Base-by-base conservation (phyloP, 2,329 filamentous ascomycete species). In the Microsporum canis region DNA sequence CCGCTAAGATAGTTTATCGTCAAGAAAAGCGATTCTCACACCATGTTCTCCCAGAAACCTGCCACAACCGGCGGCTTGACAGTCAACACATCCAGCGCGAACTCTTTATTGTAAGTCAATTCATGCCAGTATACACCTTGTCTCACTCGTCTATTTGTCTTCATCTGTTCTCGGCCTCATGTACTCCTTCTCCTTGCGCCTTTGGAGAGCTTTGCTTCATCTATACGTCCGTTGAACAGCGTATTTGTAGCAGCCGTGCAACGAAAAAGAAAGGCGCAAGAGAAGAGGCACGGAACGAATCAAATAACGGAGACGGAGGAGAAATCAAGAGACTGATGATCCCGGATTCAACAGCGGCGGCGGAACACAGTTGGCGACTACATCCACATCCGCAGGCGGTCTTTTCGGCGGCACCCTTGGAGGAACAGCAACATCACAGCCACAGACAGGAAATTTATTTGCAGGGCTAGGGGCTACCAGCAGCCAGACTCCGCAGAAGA, bases 351-450 rank as follows among this genome's bases (percentile, higher is more conserved):
- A 34, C 27, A 34, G 49, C 17, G 49, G 36, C 57, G 60, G 62
- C 27, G 60, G 62, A 62, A 33, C 49, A 58, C 58, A 60, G 23
- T 51, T 57, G 8, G 58, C 62, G 31, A 58, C 60, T 14, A 55
- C 59, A 17, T 59, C 60, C 7, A 49, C 62, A 56, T 56, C 62
- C 57, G 64, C 69, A 17, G 70, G 71, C 41, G 68, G 68, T 4
- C 51, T 75, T 10, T 76, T 76, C 58, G 72, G 72, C 29, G 67
- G 64, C 17, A 12, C 51, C 7, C 60, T 67, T 57, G 67, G 66
- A 49, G 49, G 61, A 31, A 57, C 59, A 41, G 53, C 65, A 61
- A 39, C 58, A 29, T 38, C 63, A 41, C 61, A 66, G 58, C 59
- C 61, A 6, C 61, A 62, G 47, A 39, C 62, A 43, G 56, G 58